Evolutionary conservation across 345 rosid species (phyloP).

Genomic region (Adansonia digitata): DNA sequence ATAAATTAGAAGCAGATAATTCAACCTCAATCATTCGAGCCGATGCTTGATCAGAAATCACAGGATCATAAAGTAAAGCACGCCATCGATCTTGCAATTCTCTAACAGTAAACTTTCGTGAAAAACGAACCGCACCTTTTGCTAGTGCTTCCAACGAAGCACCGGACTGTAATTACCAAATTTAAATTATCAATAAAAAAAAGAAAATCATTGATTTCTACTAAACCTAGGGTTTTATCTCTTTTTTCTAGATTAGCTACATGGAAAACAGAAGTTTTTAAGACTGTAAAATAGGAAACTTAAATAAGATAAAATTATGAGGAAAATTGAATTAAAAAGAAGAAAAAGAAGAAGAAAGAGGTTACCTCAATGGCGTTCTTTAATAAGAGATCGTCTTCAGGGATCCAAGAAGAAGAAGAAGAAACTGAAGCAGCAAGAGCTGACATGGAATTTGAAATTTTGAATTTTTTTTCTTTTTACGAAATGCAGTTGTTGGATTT

Average conservation of each 20-base stretch:
- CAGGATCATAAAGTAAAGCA: constrained; percentile 85
- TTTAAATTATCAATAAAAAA: neutral
- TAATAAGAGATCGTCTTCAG: constrained; percentile 60
- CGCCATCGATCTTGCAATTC: constrained; percentile 88
- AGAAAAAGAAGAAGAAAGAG: neutral
- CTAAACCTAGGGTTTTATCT: constrained; percentile 2
- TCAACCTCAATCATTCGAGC: constrained; percentile 66
- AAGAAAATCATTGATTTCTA: neutral
- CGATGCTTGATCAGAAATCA: constrained; percentile 76
- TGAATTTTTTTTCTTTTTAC: neutral
- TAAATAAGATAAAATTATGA: constrained; percentile 1
- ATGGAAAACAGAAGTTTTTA: neutral
- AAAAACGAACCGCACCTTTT: constrained; percentile 88
- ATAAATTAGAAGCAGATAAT: constrained; percentile 19
- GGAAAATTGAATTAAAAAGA: neutral
- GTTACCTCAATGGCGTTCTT: constrained; percentile 70
- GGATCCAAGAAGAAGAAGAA: constrained; percentile 51
- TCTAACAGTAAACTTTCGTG: constrained; percentile 57
- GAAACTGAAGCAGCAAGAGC: constrained; percentile 24
- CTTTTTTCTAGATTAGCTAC: neutral
- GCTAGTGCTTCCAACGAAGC: constrained; percentile 99
- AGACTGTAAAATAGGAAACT: neutral
- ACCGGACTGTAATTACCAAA: constrained; percentile 59
- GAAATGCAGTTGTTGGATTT: neutral
- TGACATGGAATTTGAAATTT: constrained; percentile 28